Evolutionary conservation across 164 flowering plant species (phyloP).

Genomic region (Berberis thunbergii): DNA sequence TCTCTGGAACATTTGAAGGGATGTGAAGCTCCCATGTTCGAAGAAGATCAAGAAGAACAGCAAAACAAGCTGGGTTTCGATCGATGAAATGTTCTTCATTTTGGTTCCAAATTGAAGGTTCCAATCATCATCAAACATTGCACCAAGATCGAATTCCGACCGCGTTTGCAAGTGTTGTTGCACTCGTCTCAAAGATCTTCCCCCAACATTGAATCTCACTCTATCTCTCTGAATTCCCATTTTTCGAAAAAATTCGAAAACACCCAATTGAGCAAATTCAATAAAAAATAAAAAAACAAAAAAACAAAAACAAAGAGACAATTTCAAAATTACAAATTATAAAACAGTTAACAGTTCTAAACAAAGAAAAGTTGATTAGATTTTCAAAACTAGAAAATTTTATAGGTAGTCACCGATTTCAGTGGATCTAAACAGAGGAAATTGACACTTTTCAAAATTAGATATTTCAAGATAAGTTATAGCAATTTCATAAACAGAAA

Average conservation of each 20-base stretch:
- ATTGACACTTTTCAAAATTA: too few relatives aligned
- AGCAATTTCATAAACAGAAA: too few relatives aligned
- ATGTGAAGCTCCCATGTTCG: slow-evolving; percentile 69
- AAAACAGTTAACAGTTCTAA: too few relatives aligned
- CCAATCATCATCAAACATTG: slow-evolving; percentile 76
- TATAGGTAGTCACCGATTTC: too few relatives aligned
- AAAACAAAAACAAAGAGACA: too few relatives aligned
- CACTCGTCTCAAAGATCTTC: slow-evolving; percentile 63
- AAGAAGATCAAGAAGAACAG: slow-evolving; percentile 74
- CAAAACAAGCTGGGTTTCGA: slow-evolving; percentile 72
- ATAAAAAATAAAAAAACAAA: not conserved
- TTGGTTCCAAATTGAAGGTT: slow-evolving; percentile 18
- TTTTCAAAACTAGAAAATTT: too few relatives aligned
- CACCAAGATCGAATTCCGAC: slow-evolving; percentile 64
- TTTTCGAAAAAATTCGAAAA: slow-evolving; percentile 3
- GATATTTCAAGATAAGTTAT: too few relatives aligned
- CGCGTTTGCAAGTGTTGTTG: slow-evolving; percentile 78
- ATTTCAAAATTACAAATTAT: too few relatives aligned
- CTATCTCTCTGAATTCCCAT: slow-evolving; percentile 58
- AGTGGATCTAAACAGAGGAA: too few relatives aligned
- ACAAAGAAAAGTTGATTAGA: too few relatives aligned
- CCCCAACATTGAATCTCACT: slow-evolving; percentile 74
- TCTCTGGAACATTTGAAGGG: slow-evolving; percentile 48
- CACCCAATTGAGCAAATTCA: slow-evolving; percentile 9
- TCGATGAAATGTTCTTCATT: slow-evolving; percentile 52